Evolutionary conservation across 2,329 filamentous ascomycete species (phyloP).

Genomic region (Aspergillus glaucus): DNA sequence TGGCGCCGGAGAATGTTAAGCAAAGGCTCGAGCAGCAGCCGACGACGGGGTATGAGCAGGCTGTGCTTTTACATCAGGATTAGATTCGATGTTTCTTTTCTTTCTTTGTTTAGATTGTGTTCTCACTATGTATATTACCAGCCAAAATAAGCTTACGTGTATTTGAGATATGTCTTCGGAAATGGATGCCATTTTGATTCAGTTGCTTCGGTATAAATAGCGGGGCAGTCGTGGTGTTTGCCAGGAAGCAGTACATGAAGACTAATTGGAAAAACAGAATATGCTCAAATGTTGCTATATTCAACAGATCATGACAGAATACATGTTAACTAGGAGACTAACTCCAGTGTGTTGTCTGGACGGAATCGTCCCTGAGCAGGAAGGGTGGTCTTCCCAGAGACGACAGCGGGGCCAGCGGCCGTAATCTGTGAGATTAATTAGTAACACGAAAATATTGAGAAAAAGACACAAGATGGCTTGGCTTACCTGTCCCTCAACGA

Average conservation of each 20-base stretch:
- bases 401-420: constrained; percentile 67
- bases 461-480: not conserved
- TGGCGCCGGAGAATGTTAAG: constrained; percentile 9
- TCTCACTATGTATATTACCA: constrained; percentile 20
- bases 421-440: constrained; percentile 51
- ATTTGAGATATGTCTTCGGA: constrained; percentile 14
- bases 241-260: not conserved
- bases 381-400: constrained; percentile 58
- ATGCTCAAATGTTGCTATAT: not conserved
- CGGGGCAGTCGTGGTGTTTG: not conserved
- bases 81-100: constrained; percentile 2
- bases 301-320: not conserved
- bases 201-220: constrained; percentile 1
- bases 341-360: constrained; percentile 67
- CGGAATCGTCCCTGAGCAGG: constrained; percentile 60
- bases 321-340: constrained; percentile 13
- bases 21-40: constrained; percentile 10
- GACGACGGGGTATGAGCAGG: constrained; percentile 15
- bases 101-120: constrained; percentile 4
- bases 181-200: constrained; percentile 10
- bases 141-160: constrained; percentile 11
- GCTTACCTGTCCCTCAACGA: constrained; percentile 57
- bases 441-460: constrained; percentile 2
- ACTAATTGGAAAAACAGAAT: not conserved
- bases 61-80: constrained; percentile 9